These are phyloP conservation scores for Alternaria ventricosa DNA, from an alignment of 2,329 filamentous ascomycete genomes.

Conservation along the genomic window DNA sequence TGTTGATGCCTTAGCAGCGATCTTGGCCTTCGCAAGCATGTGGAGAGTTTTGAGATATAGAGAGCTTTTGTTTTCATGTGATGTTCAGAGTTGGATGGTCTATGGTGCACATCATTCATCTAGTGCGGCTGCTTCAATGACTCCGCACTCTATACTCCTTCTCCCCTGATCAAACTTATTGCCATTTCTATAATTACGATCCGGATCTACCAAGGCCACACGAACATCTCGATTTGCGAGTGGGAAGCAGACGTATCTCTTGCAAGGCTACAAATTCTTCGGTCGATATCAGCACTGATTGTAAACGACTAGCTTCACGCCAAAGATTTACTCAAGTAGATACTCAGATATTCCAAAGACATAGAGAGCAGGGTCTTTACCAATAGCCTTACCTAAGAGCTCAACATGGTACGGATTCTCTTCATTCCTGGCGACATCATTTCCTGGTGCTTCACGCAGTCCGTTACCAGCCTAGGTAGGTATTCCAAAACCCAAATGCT, in stretches of 20 bases:
- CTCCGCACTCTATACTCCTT: neutral
- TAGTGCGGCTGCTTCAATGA: neutral
- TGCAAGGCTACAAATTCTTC: rapidly evolving
- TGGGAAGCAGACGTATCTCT: no score
- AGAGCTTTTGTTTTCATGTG: neutral
- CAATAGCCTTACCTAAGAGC: neutral
- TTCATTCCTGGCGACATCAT: neutral
- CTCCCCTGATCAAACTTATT: neutral
- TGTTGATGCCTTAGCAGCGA: neutral
- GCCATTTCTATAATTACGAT: rapidly evolving
- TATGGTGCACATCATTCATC: neutral
- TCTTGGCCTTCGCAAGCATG: neutral
- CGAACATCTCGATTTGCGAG: neutral
- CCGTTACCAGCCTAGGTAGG: neutral
- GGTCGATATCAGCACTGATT: neutral
- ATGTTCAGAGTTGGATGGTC: neutral
- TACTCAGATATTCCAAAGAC: rapidly evolving
- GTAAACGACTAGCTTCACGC: neutral
- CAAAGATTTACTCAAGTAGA: rapidly evolving
- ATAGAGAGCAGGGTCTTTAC: neutral
- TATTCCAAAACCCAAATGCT: neutral
- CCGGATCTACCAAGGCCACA: neutral
- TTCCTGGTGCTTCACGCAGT: neutral
- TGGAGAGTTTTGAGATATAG: neutral
- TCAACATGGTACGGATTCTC: neutral